phyloP scores from a whole-genome alignment of 1,284 basidiomycete species.

The Ustilago xerochloae region DNA sequence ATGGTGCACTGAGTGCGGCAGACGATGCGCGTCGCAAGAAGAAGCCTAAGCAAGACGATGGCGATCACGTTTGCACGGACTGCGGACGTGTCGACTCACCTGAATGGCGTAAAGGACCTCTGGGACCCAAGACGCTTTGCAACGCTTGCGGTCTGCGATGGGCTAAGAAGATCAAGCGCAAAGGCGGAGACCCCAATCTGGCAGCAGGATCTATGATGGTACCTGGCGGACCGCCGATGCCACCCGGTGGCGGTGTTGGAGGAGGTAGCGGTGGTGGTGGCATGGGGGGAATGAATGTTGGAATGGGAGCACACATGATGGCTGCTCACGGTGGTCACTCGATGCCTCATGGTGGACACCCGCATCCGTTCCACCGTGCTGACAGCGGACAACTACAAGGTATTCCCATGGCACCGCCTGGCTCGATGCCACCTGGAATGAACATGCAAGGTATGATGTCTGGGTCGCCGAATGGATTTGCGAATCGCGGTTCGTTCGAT shows the following conservation, averaged over 20 bases:
- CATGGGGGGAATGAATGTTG: constrained; percentile 27
- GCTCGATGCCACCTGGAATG: constrained; percentile 30
- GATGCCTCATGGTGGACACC: constrained; percentile 32
- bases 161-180: constrained; percentile 65
- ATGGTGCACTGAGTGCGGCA: constrained; percentile 7
- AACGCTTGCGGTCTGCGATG: constrained; percentile 66
- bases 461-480: constrained; percentile 32
- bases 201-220: constrained; percentile 35
- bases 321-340: constrained; percentile 19
- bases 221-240: constrained; percentile 21
- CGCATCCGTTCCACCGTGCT: constrained; percentile 40
- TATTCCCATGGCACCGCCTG: constrained; percentile 35
- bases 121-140: constrained; percentile 63
- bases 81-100: constrained; percentile 65
- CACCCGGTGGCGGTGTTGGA: constrained; percentile 14
- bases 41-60: constrained; percentile 58
- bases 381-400: constrained; percentile 36
- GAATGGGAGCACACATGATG: constrained; percentile 35
- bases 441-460: constrained; percentile 38
- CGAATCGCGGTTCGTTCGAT: constrained; percentile 31
- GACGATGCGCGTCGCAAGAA: constrained; percentile 51
- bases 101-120: constrained; percentile 66
- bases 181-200: constrained; percentile 55
- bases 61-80: constrained; percentile 64
- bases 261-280: too few relatives aligned